phyloP scores from a whole-genome alignment of 805 yeast genomes.

The Saccharomyces jurei region DNA sequence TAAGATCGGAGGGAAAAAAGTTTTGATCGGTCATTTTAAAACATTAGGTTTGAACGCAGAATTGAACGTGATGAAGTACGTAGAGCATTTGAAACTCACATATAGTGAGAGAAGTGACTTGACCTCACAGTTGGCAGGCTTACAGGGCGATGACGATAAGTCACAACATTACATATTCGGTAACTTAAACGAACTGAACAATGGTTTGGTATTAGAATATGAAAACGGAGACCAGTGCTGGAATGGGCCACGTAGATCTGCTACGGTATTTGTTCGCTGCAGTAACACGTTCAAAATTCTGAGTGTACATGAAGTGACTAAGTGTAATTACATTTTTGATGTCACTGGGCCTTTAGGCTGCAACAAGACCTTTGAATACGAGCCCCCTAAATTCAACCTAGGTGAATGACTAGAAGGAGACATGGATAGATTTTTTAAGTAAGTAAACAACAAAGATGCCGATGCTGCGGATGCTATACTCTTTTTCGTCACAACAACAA shows the following conservation, averaged over 20 bases:
- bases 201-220: slow-evolving; percentile 36
- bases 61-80: slow-evolving; percentile 10
- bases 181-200: slow-evolving; percentile 27
- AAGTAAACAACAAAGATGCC: background rate
- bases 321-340: slow-evolving; percentile 65
- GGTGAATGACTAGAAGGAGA: background rate
- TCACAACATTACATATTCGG: slow-evolving; percentile 18
- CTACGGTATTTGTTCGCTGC: slow-evolving; percentile 56
- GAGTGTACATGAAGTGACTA: slow-evolving; percentile 80
- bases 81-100: slow-evolving; percentile 17
- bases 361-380: slow-evolving; percentile 11
- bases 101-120: slow-evolving; percentile 20
- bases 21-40: slow-evolving; percentile 20
- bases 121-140: slow-evolving; percentile 19
- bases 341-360: slow-evolving; percentile 38
- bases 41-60: slow-evolving; percentile 10
- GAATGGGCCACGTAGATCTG: slow-evolving; percentile 86
- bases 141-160: slow-evolving; percentile 11
- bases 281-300: slow-evolving; percentile 40
- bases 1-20: slow-evolving; percentile 16
- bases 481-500: background rate
- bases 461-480: background rate
- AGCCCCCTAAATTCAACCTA: slow-evolving; percentile 4
- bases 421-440: background rate
- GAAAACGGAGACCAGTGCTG: slow-evolving; percentile 74